A percentile compares a stretch with the other conserved stretches of the same genome.
Evolutionary conservation across 2,329 filamentous ascomycete species (phyloP).

Genomic region (Alternaria infectoria): DNA sequence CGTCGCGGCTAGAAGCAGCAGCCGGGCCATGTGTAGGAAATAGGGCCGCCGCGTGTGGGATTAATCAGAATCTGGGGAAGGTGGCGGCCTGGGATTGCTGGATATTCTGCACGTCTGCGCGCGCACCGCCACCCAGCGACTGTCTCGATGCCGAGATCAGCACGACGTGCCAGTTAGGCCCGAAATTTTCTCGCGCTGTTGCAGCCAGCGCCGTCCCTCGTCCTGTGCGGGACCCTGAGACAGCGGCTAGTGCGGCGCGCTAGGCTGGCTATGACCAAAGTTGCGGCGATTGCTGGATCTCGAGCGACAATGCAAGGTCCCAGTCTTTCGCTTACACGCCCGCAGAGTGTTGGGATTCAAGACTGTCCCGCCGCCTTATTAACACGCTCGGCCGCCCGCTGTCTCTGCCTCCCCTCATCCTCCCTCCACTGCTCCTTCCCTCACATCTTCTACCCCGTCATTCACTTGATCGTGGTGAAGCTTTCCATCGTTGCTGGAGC

Average conservation of each 20-base stretch:
- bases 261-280: slow-evolving; percentile 25
- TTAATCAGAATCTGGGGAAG: slow-evolving; percentile 32
- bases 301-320: slow-evolving; percentile 42
- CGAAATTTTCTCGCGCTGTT: slow-evolving; percentile 38
- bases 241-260: slow-evolving; percentile 30
- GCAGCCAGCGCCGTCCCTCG: slow-evolving; percentile 18
- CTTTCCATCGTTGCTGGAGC: slow-evolving; percentile 26
- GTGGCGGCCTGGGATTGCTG: slow-evolving; percentile 16
- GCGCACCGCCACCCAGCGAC: slow-evolving; percentile 29
- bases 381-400: slow-evolving; percentile 9
- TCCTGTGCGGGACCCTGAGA: slow-evolving; percentile 24
- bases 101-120: slow-evolving; percentile 6
- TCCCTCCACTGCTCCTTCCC: slow-evolving; percentile 19
- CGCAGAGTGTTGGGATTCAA: slow-evolving; percentile 27
- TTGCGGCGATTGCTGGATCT: slow-evolving; percentile 29
- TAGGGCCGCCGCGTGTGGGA: slow-evolving; percentile 5
- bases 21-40: slow-evolving; percentile 5
- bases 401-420: slow-evolving; percentile 9
- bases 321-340: slow-evolving; percentile 37
- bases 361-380: slow-evolving; percentile 19
- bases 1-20: slow-evolving; percentile 10
- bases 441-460: slow-evolving; percentile 27
- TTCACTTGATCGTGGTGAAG: slow-evolving; percentile 30
- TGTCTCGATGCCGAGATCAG: slow-evolving; percentile 33
- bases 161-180: slow-evolving; percentile 20